Conservation (phyloP, 805 yeast genomes). For the Ogataea nitratoaversa region DNA sequence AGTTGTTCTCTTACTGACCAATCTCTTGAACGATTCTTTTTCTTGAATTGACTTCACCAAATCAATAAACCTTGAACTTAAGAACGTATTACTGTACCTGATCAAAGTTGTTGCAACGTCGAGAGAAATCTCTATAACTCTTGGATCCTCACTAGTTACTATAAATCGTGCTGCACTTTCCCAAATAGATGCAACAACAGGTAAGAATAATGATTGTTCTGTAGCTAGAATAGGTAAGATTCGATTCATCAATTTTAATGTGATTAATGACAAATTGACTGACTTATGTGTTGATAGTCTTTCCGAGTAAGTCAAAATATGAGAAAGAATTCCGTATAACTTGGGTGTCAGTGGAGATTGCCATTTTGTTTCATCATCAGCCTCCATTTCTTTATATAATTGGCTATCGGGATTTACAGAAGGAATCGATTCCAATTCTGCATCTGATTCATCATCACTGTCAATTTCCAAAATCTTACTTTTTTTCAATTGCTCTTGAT, state of each 20-base stretch:
- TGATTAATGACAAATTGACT: slow-evolving; percentile 46
- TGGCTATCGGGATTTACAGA: slow-evolving; percentile 21
- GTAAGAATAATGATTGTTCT: slow-evolving; percentile 39
- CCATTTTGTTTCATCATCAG: slow-evolving; percentile 48
- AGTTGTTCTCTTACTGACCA: slow-evolving; percentile 11
- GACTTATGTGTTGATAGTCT: slow-evolving; percentile 66
- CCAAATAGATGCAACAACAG: slow-evolving; percentile 52
- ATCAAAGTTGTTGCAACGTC: slow-evolving; percentile 26
- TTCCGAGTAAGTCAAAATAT: slow-evolving; percentile 66
- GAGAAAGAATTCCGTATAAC: slow-evolving; percentile 54
- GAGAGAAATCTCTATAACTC: slow-evolving; percentile 28
- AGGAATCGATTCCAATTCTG: slow-evolving; percentile 26
- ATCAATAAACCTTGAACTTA: slow-evolving; percentile 43
- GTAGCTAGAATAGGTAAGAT: slow-evolving; percentile 53
- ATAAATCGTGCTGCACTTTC: slow-evolving; percentile 33
- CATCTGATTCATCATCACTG: slow-evolving; percentile 37
- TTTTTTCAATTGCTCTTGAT: slow-evolving; percentile 17
- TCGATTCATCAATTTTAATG: slow-evolving; percentile 45
- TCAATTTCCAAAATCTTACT: slow-evolving; percentile 26
- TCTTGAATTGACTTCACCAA: slow-evolving; percentile 26
- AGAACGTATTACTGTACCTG: slow-evolving; percentile 41
- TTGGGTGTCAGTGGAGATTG: slow-evolving; percentile 57
- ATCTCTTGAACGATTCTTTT: slow-evolving; percentile 4
- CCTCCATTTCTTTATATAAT: slow-evolving; percentile 6
- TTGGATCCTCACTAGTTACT: slow-evolving; percentile 20